phyloP scores from a whole-genome alignment of 2,329 filamentous ascomycete species.

The Beauveria sp. region DNA sequence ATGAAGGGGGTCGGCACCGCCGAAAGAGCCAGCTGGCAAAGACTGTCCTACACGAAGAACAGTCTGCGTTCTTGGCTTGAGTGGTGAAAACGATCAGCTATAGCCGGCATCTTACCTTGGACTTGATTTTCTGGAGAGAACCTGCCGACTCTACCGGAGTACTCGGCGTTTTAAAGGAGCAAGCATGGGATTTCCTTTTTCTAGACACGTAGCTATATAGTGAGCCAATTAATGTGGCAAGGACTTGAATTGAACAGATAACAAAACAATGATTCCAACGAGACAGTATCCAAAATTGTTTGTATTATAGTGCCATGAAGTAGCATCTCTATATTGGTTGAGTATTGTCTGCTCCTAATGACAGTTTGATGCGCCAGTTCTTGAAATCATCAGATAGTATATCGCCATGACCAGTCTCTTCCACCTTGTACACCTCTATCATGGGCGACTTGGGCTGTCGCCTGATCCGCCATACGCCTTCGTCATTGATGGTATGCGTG shows the following conservation, averaged over 20 bases:
- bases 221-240: slow-evolving; percentile 13
- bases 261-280: background rate
- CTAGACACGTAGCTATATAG: slow-evolving; percentile 16
- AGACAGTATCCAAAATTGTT: background rate
- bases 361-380: slow-evolving; percentile 59
- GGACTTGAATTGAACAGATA: background rate
- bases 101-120: background rate
- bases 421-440: slow-evolving; percentile 68
- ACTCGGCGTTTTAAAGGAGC: slow-evolving; percentile 5
- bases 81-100: background rate
- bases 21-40: background rate
- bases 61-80: background rate
- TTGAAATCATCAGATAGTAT: slow-evolving; percentile 74
- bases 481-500: slow-evolving; percentile 54
- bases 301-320: background rate
- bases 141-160: background rate
- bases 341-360: slow-evolving; percentile 19
- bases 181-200: slow-evolving; percentile 3
- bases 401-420: slow-evolving; percentile 66
- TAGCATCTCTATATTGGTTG: background rate
- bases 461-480: slow-evolving; percentile 75
- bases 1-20: background rate
- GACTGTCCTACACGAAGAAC: background rate
- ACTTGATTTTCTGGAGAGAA: background rate
- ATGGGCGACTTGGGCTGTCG: slow-evolving; percentile 52